phyloP scores from a whole-genome alignment of 2,329 filamentous ascomycete species.

The Colletotrichum sp. region DNA sequence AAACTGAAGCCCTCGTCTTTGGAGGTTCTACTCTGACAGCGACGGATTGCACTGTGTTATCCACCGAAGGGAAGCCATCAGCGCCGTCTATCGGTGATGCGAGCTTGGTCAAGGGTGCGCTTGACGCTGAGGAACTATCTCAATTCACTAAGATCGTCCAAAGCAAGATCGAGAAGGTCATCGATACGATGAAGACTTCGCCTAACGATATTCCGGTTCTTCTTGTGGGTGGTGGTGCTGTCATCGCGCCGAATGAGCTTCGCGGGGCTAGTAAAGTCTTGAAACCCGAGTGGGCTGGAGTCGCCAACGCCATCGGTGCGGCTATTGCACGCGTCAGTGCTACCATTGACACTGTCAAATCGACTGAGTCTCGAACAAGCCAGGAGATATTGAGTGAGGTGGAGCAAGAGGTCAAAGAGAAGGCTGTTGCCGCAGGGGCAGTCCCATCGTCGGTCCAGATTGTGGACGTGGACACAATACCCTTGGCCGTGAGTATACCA shows the following conservation, averaged over 20 bases:
- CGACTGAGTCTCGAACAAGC: conserved; percentile 45
- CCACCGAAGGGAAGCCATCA: conserved; percentile 19
- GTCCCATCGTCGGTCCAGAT: conserved; percentile 46
- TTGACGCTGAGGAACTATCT: conserved; percentile 36
- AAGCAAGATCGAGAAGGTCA: conserved; percentile 57
- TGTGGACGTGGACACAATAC: conserved; percentile 58
- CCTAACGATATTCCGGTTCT: conserved; percentile 64
- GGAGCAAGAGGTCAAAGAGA: conserved; percentile 45
- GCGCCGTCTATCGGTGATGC: conserved; percentile 46
- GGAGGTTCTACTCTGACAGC: conserved; percentile 62
- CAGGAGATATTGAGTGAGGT: conserved; percentile 43
- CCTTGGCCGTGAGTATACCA: conserved; percentile 47
- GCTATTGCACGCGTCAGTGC: conserved; percentile 65
- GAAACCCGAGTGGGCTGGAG: conserved; percentile 59
- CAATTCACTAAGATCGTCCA: conserved; percentile 48
- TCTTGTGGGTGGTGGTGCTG: conserved; percentile 67
- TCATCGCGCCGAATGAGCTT: conserved; percentile 60
- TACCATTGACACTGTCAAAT: conserved; percentile 55
- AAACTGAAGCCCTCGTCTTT: conserved; percentile 59
- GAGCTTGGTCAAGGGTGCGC: conserved; percentile 34
- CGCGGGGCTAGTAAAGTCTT: conserved; percentile 60
- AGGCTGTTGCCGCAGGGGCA: conserved; percentile 51
- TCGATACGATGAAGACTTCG: conserved; percentile 69
- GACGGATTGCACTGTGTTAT: conserved; percentile 57
- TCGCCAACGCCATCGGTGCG: conserved; percentile 70